phyloP scores from a whole-genome alignment of 371 early-diverging fungal species.

The Dichotomocladium elegans region DNA sequence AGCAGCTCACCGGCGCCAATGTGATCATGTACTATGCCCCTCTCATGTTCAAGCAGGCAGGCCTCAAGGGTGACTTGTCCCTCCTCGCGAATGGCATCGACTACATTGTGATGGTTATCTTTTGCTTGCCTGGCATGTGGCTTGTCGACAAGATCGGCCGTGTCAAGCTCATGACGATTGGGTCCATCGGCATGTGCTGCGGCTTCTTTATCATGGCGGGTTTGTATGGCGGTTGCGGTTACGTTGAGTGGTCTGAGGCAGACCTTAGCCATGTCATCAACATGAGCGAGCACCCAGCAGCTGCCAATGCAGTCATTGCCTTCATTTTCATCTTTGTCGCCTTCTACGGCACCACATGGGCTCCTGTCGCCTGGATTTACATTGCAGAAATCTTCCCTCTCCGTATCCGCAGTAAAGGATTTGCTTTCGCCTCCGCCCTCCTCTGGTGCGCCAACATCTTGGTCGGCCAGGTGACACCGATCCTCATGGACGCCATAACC shows the following conservation, averaged over 20 bases:
- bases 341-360: conserved; percentile 49
- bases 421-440: conserved; percentile 58
- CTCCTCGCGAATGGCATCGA: conserved; percentile 63
- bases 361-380: conserved; percentile 51
- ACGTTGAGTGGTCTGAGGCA: conserved; percentile 5
- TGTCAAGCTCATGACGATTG: conserved; percentile 38
- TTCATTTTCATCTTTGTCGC: conserved; percentile 49
- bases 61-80: conserved; percentile 44
- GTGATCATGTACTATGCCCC: conserved; percentile 55
- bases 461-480: conserved; percentile 49
- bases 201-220: conserved; percentile 43
- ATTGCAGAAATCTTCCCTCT: conserved; percentile 68
- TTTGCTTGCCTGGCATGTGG: conserved; percentile 72
- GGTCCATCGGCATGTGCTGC: conserved; percentile 39
- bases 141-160: conserved; percentile 49
- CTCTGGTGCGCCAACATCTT: conserved; percentile 82
- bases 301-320: conserved; percentile 44
- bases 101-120: conserved; percentile 64
- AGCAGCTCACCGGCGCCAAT: conserved; percentile 52
- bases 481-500: conserved; percentile 40
- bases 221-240: conserved; percentile 33
- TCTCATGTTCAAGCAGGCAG: conserved; percentile 66
- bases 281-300: conserved; percentile 27
- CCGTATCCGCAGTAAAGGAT: conserved; percentile 46
- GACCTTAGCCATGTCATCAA: conserved; percentile 19